Base-by-base conservation (phyloP, 257 asterid species). In the Thymus mandschuricus region DNA sequence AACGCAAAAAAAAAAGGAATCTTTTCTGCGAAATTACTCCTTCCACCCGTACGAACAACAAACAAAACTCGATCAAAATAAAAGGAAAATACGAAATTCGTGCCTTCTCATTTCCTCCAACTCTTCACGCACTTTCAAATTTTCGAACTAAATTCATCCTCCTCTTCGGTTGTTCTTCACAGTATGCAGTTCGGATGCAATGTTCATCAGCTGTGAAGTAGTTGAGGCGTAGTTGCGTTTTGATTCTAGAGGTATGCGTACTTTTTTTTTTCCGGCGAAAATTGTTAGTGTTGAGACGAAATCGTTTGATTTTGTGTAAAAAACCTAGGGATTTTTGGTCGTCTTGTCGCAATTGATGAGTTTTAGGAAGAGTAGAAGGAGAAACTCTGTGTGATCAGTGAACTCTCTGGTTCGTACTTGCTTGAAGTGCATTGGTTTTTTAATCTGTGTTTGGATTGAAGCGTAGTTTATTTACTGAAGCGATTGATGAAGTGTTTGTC, bases 241-340 rank as follows among this genome's bases (percentile, higher is more conserved):
- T 40, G 61, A 35, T 74, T 74, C 66, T 41, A 40, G 33, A 34
- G 38, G 51, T 8, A 12, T 21, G 21, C 21, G 8, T 28, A 41
- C 28, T 15, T 4, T 5, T 50, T 21, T 45, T 66, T 57, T 10
- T n/a, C 2, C 44, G 56, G 35, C 28, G 1, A 29, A 21, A 21
- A 21, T 21, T 8, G 8, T 10, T 1, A 8, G 2, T 35, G 12
- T 29, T 33, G 10, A 28, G 57, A 44, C 8, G 9, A 45, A 21
- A 3, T 34, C n/a, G 27, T 34, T 49, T 21, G 55, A 35, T 60
- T 66, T 46, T 48, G 59, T 21, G 4, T 58, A 1, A 31, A 21
- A 61, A 50, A 45, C 76, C 76, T 71, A 28, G 55, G 29, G 27
- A 8, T 11, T 11, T 21, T 7, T 51, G 31, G 57, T 15, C 34